Conservation (phyloP, 2,329 filamentous ascomycete species). For the Cordyceps cateniannulata region DNA sequence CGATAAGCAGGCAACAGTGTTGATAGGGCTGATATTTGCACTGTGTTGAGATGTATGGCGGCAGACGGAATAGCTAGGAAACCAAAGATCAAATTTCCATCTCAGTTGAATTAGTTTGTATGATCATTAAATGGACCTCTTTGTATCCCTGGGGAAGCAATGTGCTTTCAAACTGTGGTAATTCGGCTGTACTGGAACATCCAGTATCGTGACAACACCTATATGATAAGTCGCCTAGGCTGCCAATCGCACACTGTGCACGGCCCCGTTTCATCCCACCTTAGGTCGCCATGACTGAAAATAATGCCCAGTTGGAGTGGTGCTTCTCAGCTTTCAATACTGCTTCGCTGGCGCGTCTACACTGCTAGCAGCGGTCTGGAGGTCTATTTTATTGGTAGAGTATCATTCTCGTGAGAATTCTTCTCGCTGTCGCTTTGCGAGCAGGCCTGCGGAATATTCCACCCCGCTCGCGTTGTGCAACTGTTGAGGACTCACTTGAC, state of each 20-base stretch:
- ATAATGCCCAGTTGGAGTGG: neutral
- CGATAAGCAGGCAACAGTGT: constrained; percentile 9
- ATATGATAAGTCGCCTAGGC: no score
- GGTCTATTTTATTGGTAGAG: neutral
- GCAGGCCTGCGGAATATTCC: neutral
- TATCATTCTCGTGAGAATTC: neutral
- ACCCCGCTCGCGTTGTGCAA: neutral
- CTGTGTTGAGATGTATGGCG: neutral
- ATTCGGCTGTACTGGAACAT: neutral
- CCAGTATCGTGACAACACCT: neutral
- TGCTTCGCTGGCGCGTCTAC: neutral
- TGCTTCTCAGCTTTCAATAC: neutral
- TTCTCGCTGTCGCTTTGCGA: neutral
- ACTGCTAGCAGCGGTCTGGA: neutral
- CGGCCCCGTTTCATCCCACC: constrained; percentile 11
- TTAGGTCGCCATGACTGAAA: neutral
- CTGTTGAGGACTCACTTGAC: constrained; percentile 16
- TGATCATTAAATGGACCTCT: neutral
- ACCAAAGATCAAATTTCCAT: no score
- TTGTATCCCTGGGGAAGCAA: neutral
- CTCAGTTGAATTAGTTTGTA: neutral
- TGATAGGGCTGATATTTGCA: neutral
- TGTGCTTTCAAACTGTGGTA: neutral
- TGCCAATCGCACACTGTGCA: constrained; percentile 9
- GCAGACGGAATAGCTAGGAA: neutral